These are phyloP conservation scores for Irineochytrium annulatum DNA, from an alignment of 192 early-diverging fungal species.

Conservation along the genomic window DNA sequence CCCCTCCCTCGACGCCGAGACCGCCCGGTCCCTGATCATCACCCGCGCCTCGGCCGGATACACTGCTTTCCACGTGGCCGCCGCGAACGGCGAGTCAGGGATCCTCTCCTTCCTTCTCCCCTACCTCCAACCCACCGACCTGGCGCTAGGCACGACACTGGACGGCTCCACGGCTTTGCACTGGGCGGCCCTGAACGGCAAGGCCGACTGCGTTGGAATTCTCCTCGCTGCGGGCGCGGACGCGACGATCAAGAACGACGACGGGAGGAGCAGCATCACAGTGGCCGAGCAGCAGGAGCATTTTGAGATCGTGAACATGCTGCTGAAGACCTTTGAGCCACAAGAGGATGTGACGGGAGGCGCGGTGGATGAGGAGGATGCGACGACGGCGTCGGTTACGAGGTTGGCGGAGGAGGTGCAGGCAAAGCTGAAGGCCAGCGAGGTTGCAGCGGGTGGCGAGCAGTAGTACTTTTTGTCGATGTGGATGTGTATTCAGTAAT, in stretches of 20 bases:
- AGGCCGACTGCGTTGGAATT: conserved; percentile 57
- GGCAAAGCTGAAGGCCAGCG: too few species aligned
- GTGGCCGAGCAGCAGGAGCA: conserved; percentile 39
- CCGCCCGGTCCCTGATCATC: conserved; percentile 17
- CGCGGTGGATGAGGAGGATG: conserved; percentile 25
- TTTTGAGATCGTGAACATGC: conserved; percentile 28
- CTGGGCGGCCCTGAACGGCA: conserved; percentile 80
- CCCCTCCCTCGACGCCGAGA: conserved; percentile 29
- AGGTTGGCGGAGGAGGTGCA: too few species aligned
- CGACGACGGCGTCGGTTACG: not conserved
- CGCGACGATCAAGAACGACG: conserved; percentile 29
- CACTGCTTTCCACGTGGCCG: conserved; percentile 73
- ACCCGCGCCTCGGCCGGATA: conserved; percentile 19
- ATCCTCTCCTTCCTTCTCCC: conserved; percentile 37
- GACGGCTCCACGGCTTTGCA: conserved; percentile 62
- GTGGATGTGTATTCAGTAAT: too few species aligned
- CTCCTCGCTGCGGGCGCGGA: conserved; percentile 61
- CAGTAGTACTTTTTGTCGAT: too few species aligned
- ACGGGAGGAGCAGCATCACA: conserved; percentile 31
- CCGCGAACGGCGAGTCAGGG: conserved; percentile 71
- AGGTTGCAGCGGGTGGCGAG: too few species aligned
- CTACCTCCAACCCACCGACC: conserved; percentile 8
- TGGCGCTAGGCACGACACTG: conserved; percentile 25
- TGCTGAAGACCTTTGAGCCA: conserved; percentile 36
- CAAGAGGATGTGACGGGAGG: conserved; percentile 26